These are phyloP conservation scores for Xylariaceae sp. DNA, from an alignment of 2,329 filamentous ascomycete genomes.

Conservation along the genomic window DNA sequence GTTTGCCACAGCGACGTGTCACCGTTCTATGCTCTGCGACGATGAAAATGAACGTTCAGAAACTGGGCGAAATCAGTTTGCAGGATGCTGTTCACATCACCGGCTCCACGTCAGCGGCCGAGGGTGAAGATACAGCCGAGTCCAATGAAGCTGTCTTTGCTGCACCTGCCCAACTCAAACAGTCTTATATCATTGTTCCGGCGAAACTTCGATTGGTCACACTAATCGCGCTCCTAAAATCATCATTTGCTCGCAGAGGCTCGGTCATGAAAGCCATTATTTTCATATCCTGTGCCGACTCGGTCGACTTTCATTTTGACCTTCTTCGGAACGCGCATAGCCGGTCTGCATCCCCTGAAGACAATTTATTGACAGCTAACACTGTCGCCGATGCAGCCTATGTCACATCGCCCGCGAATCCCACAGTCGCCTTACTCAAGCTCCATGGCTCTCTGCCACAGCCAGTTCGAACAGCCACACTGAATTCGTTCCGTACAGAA, in stretches of 20 bases:
- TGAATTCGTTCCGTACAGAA: slow-evolving; percentile 77
- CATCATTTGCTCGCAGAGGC: slow-evolving; percentile 84
- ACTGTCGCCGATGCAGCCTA: slow-evolving; percentile 74
- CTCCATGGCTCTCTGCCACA: slow-evolving; percentile 94
- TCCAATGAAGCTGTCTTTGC: slow-evolving; percentile 67
- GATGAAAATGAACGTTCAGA: slow-evolving; percentile 97
- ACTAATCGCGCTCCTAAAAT: slow-evolving; percentile 81
- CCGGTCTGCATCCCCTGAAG: slow-evolving; percentile 31
- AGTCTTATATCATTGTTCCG: slow-evolving; percentile 85
- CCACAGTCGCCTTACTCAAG: slow-evolving; percentile 75
- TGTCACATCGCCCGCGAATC: slow-evolving; percentile 77
- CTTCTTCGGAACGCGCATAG: slow-evolving; percentile 62
- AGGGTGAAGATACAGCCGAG: slow-evolving; percentile 52
- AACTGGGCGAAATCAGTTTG: slow-evolving; percentile 90
- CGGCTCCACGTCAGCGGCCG: slow-evolving; percentile 61
- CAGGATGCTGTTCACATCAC: slow-evolving; percentile 90
- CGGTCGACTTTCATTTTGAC: slow-evolving; percentile 95
- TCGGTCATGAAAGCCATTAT: slow-evolving; percentile 96
- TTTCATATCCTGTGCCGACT: slow-evolving; percentile 96
- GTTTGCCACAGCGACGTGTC: slow-evolving; percentile 76
- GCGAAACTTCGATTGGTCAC: slow-evolving; percentile 91
- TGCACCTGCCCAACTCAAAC: slow-evolving; percentile 91
- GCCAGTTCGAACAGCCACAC: slow-evolving; percentile 82
- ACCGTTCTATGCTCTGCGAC: slow-evolving; percentile 96
- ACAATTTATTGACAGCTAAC: slow-evolving; percentile 50